A percentile compares a stretch with the other conserved stretches of the same genome.
Evolutionary conservation across 2,329 filamentous ascomycete genomes (phyloP).

Genomic region (Aspergillus fumigatus): DNA sequence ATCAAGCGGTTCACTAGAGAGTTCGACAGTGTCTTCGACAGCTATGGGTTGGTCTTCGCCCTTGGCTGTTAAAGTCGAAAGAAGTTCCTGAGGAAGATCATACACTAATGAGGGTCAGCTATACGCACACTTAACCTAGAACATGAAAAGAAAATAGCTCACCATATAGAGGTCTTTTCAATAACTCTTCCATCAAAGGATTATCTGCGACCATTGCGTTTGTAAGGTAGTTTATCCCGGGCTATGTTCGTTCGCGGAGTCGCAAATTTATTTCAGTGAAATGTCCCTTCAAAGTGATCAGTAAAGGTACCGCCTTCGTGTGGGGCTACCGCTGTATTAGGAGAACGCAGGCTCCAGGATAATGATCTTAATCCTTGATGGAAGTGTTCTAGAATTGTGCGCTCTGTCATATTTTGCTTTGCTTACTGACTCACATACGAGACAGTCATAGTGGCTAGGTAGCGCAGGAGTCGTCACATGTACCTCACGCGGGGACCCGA

Average conservation of each 20-base stretch:
- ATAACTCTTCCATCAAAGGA: constrained; percentile 31
- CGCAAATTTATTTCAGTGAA: not conserved
- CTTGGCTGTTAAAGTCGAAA: constrained; percentile 62
- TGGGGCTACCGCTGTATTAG: not conserved
- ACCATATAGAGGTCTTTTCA: constrained; percentile 51
- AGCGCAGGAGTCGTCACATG: not conserved
- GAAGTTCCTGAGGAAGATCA: constrained; percentile 70
- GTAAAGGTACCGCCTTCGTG: not conserved
- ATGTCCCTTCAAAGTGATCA: not conserved
- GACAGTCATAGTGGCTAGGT: not conserved
- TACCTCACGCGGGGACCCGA: not conserved
- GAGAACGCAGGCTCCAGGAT: not conserved
- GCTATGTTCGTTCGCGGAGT: not conserved
- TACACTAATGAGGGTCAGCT: constrained; percentile 61
- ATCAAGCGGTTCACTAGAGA: constrained; percentile 20
- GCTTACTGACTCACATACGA: not conserved
- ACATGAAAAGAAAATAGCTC: constrained; percentile 6
- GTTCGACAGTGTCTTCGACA: constrained; percentile 19
- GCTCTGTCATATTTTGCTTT: not conserved
- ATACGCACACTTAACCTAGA: not conserved
- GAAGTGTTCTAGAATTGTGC: not conserved
- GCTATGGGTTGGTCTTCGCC: constrained; percentile 35
- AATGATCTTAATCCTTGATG: not conserved
- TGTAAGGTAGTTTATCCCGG: not conserved
- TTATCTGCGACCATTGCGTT: constrained; percentile 19